phyloP scores from a whole-genome alignment of 768 basidiomycete species.

The Zangia roseola region DNA sequence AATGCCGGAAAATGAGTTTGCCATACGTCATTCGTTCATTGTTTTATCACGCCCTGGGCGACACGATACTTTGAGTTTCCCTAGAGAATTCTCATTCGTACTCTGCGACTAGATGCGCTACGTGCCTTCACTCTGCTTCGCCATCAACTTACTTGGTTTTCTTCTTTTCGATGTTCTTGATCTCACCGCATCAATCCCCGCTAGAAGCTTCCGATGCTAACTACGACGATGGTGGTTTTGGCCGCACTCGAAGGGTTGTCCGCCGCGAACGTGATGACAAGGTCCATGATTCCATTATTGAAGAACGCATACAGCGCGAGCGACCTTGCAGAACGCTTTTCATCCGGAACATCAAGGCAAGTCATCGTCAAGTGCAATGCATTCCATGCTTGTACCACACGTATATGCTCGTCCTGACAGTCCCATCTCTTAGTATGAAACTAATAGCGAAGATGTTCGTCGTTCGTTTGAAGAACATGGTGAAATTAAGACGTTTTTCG shows the following conservation, averaged over 20 bases:
- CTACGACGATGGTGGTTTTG: slow-evolving; percentile 54
- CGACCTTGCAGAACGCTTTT: slow-evolving; percentile 94
- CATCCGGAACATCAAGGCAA: slow-evolving; percentile 97
- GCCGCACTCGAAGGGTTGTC: slow-evolving; percentile 45
- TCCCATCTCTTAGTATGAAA: slow-evolving; percentile 68
- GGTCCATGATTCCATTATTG: slow-evolving; percentile 87
- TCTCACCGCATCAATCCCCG: slow-evolving; percentile 43
- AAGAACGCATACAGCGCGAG: slow-evolving; percentile 92
- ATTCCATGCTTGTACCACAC: slow-evolving; percentile 6
- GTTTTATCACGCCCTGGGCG: slow-evolving; percentile 17
- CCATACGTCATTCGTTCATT: slow-evolving; percentile 19
- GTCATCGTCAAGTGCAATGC: slow-evolving; percentile 34
- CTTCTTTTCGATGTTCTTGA: slow-evolving; percentile 47
- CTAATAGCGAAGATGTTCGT: slow-evolving; percentile 81
- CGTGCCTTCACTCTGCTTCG: slow-evolving; percentile 43
- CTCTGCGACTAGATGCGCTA: slow-evolving; percentile 40
- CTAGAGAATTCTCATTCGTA: slow-evolving; percentile 16
- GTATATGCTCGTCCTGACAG: slow-evolving; percentile 12
- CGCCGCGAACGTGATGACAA: slow-evolving; percentile 86
- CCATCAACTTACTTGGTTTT: slow-evolving; percentile 40
- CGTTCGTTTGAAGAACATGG: slow-evolving; percentile 89
- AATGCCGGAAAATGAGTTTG: slow-evolving; percentile 30
- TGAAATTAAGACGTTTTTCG: slow-evolving; percentile 96
- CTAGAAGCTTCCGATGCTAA: slow-evolving; percentile 62
- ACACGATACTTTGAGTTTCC: slow-evolving; percentile 28